A percentile compares a stretch with the other conserved stretches of the same genome.
Evolutionary conservation across 192 early-diverging fungal genomes (phyloP).

Genomic region (Funneliformis geosporum): DNA sequence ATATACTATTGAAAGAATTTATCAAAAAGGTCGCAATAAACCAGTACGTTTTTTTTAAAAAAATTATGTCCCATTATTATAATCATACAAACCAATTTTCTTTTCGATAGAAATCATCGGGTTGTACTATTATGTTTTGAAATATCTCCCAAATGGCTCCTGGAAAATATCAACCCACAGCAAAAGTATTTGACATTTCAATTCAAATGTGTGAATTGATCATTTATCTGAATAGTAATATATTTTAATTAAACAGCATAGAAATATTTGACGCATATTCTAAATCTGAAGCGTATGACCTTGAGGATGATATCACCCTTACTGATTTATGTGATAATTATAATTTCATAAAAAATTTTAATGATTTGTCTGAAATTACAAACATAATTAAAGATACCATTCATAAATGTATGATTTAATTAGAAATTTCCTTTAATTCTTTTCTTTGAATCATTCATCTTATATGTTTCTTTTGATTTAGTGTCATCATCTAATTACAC

Average conservation of each 20-base stretch:
- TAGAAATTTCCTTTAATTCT: not conserved
- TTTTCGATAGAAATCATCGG: not conserved
- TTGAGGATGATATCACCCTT: not conserved
- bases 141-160: not conserved
- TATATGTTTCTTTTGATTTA: constrained; percentile 9
- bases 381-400: constrained; percentile 18
- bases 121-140: constrained; percentile 4
- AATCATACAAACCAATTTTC: not conserved
- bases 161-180: not conserved
- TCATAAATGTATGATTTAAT: not conserved
- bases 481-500: not conserved
- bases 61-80: not conserved
- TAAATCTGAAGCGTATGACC: not conserved
- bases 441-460: not conserved
- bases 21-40: not conserved
- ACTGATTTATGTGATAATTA: not conserved
- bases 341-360: not conserved
- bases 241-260: not conserved
- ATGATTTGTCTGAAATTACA: not conserved
- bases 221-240: not conserved
- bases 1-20: constrained; percentile 10
- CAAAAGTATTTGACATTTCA: not conserved
- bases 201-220: not conserved
- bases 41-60: not conserved
- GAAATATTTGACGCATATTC: constrained; percentile 7